Evolutionary conservation across 2,329 filamentous ascomycete genomes (phyloP).

Genomic region (Cladobotryum protrusum): DNA sequence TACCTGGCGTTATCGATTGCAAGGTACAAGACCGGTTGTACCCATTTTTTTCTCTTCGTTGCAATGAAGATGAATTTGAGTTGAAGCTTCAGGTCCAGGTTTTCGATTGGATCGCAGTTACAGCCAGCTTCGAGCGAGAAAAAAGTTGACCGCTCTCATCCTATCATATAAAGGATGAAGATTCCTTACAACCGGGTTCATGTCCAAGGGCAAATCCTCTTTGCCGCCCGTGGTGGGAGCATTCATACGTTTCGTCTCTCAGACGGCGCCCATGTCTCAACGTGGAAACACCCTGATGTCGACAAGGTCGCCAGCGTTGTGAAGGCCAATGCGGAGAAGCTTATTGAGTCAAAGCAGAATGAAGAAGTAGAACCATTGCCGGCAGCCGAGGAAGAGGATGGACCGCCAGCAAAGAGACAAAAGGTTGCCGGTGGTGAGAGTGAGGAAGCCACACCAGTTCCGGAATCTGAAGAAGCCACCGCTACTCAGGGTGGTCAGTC

Average conservation of each 20-base stretch:
- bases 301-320: slow-evolving; percentile 26
- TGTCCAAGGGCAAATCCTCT: slow-evolving; percentile 50
- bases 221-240: slow-evolving; percentile 67
- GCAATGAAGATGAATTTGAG: too few relatives aligned
- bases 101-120: not conserved
- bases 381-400: slow-evolving; percentile 17
- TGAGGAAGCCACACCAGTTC: not conserved
- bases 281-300: slow-evolving; percentile 52
- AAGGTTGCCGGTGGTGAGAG: slow-evolving; percentile 20
- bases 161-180: slow-evolving; percentile 29
- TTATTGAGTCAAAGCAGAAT: slow-evolving; percentile 4
- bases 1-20: not conserved
- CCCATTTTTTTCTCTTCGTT: too few relatives aligned
- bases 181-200: slow-evolving; percentile 62
- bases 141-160: too few relatives aligned
- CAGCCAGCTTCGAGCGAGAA: too few relatives aligned
- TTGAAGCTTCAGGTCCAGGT: not conserved
- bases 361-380: slow-evolving; percentile 14
- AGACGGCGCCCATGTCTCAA: slow-evolving; percentile 52
- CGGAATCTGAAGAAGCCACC: not conserved
- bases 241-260: slow-evolving; percentile 61
- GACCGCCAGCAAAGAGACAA: slow-evolving; percentile 33
- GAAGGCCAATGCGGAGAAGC: slow-evolving; percentile 17
- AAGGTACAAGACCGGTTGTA: too few relatives aligned
- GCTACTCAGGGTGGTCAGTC: slow-evolving; percentile 8